Conservation (phyloP, 1,284 basidiomycete genomes). For the Ganoderma resinaceum region DNA sequence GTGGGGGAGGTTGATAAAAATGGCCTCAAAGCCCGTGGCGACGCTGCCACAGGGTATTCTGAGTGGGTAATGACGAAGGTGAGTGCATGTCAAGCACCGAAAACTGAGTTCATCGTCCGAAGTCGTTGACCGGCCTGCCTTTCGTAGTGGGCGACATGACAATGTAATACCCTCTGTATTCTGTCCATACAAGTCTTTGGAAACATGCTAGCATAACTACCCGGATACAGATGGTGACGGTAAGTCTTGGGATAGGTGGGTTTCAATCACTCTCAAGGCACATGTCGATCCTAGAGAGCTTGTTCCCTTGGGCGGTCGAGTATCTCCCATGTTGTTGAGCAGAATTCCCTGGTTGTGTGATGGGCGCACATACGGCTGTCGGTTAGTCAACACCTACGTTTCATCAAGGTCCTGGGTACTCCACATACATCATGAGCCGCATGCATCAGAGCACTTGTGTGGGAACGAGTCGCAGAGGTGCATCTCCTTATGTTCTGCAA, state of each 20-base stretch:
- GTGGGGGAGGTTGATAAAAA: constrained; percentile 25
- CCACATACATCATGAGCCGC: background rate
- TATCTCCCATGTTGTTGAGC: too few species aligned
- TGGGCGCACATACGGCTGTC: too few species aligned
- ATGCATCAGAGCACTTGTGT: background rate
- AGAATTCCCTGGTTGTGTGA: too few species aligned
- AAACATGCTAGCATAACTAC: background rate
- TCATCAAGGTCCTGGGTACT: background rate
- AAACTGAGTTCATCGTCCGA: background rate
- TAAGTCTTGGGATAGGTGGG: background rate
- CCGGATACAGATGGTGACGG: background rate
- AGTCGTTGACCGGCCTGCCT: background rate
- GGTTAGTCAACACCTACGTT: too few species aligned
- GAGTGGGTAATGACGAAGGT: constrained; percentile 36
- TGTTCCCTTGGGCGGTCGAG: too few species aligned
- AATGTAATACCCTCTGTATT: constrained; percentile 6
- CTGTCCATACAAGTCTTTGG: background rate
- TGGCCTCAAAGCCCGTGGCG: constrained; percentile 25
- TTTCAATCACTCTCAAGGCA: background rate
- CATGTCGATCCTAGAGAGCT: background rate
- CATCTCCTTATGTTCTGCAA: background rate
- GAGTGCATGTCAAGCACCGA: background rate
- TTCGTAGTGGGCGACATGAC: background rate
- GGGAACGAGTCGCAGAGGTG: background rate
- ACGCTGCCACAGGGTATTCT: constrained; percentile 27